Base-by-base conservation (phyloP, 768 basidiomycete species). In the Gloeopeniophorella convolvens region DNA sequence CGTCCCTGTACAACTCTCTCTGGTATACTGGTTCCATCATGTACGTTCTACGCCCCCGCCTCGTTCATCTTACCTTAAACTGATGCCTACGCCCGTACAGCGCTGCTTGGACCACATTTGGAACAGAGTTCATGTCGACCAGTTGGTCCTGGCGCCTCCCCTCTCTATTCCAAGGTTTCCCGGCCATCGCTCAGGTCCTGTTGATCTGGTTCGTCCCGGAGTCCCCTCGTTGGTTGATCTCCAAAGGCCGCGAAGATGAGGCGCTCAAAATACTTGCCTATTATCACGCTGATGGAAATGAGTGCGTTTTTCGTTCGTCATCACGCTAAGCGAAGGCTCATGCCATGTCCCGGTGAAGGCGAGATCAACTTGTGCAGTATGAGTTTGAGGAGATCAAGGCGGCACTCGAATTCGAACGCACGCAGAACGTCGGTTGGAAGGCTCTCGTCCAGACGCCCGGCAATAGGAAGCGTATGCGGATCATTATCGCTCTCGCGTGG, bases 91-190 rank as follows among this genome's bases (percentile, higher is more conserved):
- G n/a, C 9, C 1, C 20, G 7, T 16, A 8, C 48, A 67, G 66
- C 42, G 72, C 88, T 32, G 87, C 87, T n/a, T 91, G 88, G 90
- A 72, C 84, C 0, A 87, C 86, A 1, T 92, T 80, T 62, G 89
- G 88, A 20, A 85, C 89, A 12, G 83, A 86, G 72, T 75, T 76
- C 64, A 79, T 89, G 45, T 78, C 60, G 59, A 76, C 79, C n/a
- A n/a, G n/a, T 20, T 90, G 85, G 85, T 70, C 85, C 21, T 93
- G 90, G 89, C 83, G 92, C 60, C 72, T 89, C 45, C 88, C 89
- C 16, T 88, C 86, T 13, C 63, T 77, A 26, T 71, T 89, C 16
- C 87, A 93, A 68, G 82, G 68, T 44, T 60, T 83, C 36, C 86
- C 87, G 2, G 80, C 88, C 3, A 50, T 85, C 50, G 47, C 83